These are phyloP conservation scores for Colletotrichum brevisporum DNA, from an alignment of 2,329 filamentous ascomycete species.

Conservation along the genomic window DNA sequence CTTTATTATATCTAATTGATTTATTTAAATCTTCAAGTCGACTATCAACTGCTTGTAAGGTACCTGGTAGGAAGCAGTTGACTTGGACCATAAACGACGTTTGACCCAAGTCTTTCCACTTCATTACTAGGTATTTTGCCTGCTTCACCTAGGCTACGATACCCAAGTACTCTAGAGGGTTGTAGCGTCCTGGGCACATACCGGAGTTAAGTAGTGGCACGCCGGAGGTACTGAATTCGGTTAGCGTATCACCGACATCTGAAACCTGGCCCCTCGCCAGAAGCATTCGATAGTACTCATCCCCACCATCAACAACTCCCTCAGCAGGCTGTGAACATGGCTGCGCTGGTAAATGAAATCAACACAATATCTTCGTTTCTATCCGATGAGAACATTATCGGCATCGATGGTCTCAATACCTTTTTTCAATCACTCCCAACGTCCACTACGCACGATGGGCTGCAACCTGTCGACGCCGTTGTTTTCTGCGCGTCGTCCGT, in stretches of 20 bases:
- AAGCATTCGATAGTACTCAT: background rate
- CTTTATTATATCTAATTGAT: no score
- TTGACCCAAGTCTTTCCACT: no score
- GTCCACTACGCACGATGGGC: background rate
- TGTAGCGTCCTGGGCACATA: background rate
- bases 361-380: slow-evolving; percentile 33
- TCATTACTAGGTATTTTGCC: no score
- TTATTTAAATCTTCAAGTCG: no score
- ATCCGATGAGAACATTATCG: slow-evolving; percentile 18
- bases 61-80: no score
- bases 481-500: slow-evolving; percentile 39
- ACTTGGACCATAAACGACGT: no score
- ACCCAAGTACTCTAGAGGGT: no score
- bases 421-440: slow-evolving; percentile 14
- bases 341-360: slow-evolving; percentile 12
- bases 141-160: no score
- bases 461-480: slow-evolving; percentile 25
- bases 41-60: no score
- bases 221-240: background rate
- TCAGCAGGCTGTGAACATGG: slow-evolving; percentile 1
- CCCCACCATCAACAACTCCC: background rate
- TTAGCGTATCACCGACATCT: background rate
- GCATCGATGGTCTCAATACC: slow-evolving; percentile 10
- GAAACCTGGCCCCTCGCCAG: background rate
- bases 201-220: background rate